These are phyloP conservation scores for Daedaleopsis nitida DNA, from an alignment of 768 basidiomycete species.

Conservation along the genomic window DNA sequence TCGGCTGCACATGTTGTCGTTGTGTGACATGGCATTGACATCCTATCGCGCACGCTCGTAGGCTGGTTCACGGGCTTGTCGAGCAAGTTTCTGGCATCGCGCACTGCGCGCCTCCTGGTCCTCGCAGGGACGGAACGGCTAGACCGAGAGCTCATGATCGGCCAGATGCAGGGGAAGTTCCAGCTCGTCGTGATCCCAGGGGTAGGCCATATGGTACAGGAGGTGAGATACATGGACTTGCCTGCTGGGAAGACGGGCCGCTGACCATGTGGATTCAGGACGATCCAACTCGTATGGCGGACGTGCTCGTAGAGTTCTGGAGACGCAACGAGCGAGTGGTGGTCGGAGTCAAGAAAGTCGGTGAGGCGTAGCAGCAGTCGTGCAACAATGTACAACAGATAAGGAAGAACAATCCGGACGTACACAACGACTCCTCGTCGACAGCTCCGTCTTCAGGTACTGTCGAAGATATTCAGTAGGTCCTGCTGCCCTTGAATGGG, in stretches of 20 bases:
- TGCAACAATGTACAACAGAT: too few species aligned
- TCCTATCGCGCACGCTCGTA: slow-evolving; percentile 29
- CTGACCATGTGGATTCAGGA: slow-evolving; percentile 54
- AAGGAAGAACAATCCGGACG: too few species aligned
- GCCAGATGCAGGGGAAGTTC: slow-evolving; percentile 83
- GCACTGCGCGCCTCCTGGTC: slow-evolving; percentile 83
- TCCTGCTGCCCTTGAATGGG: too few species aligned
- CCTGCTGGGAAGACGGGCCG: background rate
- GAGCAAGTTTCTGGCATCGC: slow-evolving; percentile 70
- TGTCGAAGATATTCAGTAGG: too few species aligned
- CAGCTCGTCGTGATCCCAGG: slow-evolving; percentile 86
- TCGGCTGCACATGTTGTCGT: slow-evolving; percentile 5
- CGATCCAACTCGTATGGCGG: slow-evolving; percentile 78
- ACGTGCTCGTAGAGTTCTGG: slow-evolving; percentile 89
- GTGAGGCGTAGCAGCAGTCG: slow-evolving; percentile 38
- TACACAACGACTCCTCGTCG: too few species aligned
- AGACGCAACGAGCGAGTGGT: slow-evolving; percentile 77
- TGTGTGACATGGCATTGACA: background rate
- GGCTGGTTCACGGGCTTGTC: slow-evolving; percentile 93
- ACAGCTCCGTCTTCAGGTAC: too few species aligned
- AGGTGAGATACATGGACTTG: slow-evolving; percentile 50
- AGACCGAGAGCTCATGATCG: slow-evolving; percentile 93
- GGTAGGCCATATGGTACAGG: slow-evolving; percentile 94
- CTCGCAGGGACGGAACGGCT: slow-evolving; percentile 92
- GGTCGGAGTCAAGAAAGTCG: slow-evolving; percentile 61